phyloP scores from a whole-genome alignment of 2,329 filamentous ascomycete genomes.

The Orbilia quercus region DNA sequence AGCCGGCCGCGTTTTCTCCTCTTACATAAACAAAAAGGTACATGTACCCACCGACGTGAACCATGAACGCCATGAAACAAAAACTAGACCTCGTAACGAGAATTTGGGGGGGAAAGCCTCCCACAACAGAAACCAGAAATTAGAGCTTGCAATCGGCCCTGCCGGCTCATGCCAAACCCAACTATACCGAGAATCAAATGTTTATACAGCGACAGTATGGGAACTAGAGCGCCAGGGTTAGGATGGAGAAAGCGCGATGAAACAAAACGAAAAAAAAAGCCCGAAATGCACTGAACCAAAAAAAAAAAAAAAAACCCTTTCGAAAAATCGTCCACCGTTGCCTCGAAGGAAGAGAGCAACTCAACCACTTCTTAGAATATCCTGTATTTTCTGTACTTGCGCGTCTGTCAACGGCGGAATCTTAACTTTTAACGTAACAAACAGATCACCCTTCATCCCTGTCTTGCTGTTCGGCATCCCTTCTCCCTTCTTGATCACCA shows the following conservation, averaged over 20 bases:
- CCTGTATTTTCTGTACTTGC: constrained; percentile 47
- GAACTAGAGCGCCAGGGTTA: neutral
- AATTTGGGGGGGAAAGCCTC: neutral
- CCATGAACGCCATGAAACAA: constrained; percentile 12
- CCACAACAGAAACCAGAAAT: constrained; percentile 12
- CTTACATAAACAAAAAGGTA: constrained; percentile 6
- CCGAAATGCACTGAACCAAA: too few species aligned
- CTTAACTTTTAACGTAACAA: constrained; percentile 50
- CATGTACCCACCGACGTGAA: too few species aligned
- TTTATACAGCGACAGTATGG: neutral
- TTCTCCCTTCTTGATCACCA: constrained; percentile 51
- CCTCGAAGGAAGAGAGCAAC: neutral
- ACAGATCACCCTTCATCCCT: constrained; percentile 44
- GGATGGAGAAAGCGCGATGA: neutral
- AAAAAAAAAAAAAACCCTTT: too few species aligned
- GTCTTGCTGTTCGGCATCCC: constrained; percentile 56
- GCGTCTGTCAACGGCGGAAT: constrained; percentile 48
- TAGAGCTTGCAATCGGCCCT: constrained; percentile 4
- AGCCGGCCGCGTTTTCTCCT: neutral
- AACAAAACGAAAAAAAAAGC: neutral
- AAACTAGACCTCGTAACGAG: neutral
- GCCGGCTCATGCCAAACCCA: constrained; percentile 26
- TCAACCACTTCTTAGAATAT: constrained; percentile 36
- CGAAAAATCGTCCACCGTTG: too few species aligned
- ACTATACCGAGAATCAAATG: constrained; percentile 24